Base-by-base conservation (phyloP, 2,329 filamentous ascomycete species). In the Byssochlamys sp. region DNA sequence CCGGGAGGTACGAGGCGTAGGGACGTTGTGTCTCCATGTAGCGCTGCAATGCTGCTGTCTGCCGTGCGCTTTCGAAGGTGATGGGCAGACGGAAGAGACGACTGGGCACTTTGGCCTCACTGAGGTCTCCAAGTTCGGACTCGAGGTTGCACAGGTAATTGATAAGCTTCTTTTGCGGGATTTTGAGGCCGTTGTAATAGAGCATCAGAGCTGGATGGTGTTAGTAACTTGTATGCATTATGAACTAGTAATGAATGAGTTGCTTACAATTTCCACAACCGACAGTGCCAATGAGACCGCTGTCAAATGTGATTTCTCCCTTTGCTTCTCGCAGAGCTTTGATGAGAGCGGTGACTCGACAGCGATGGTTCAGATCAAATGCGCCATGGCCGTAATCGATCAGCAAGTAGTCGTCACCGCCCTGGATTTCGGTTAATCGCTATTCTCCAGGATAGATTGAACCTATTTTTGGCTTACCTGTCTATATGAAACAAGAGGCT, bases 11-110 rank as follows among this genome's bases (percentile, higher is more conserved):
- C 0, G 81, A 78, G 0, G 84, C 84, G 53, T 83, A 78, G 1
- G 80, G 77, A 5, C 84, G 77, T 60, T 85, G 83, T 0, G 83
- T 86, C 26, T 81, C 80, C 65, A 80, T 80, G 67, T 87, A 87
- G 2, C 84, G 77, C 52, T 81, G 72, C 0, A 84, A 78, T 0
- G 84, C 83, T 33, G 81, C 77, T 24, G 76, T 67, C 58, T 73
- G 70, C 31, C 64, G 63, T 56, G 66, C 59, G 60, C 65, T 68
- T 56, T 76, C 69, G 59, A 79, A 77, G 3, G 71, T 73, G 28
- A 79, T 66, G 0, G 78, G 78, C 1, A 80, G 68, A 31, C 67
- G 70, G 66, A 78, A 78, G n/a, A 70, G 66, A 4, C 78, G 72
- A 49, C 71, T 75, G 33, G 76, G 75, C 50, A 79, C 69, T 24